Evolutionary conservation across 2,329 filamentous ascomycete genomes (phyloP).

Genomic region (Colletotrichum sp.): DNA sequence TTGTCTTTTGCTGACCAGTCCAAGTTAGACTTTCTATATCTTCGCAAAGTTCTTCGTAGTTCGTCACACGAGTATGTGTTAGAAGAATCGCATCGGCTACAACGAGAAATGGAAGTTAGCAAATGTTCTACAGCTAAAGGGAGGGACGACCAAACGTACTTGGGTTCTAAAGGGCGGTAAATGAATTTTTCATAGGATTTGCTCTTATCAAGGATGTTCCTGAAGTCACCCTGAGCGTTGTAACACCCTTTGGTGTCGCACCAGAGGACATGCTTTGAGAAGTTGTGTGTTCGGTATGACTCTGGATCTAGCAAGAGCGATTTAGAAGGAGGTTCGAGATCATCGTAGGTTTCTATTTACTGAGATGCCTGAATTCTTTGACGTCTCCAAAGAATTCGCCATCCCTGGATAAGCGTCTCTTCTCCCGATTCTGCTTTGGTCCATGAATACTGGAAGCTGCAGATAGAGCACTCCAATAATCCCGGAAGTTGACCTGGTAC

Average conservation of each 20-base stretch:
- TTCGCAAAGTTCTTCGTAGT: neutral
- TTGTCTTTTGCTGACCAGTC: too few species aligned
- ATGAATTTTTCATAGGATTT: rapidly evolving
- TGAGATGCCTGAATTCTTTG: neutral
- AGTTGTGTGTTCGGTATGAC: neutral
- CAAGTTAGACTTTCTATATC: neutral
- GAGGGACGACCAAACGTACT: neutral
- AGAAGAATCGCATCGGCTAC: neutral
- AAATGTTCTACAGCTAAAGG: neutral
- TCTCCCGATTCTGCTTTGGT: neutral
- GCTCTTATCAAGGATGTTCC: neutral
- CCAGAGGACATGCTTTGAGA: neutral
- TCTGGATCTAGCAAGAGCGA: neutral
- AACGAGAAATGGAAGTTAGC: neutral
- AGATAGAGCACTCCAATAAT: neutral
- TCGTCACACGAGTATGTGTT: neutral
- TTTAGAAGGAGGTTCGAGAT: neutral
- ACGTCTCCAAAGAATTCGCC: neutral
- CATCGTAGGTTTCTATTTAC: too few species aligned
- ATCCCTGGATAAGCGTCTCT: neutral
- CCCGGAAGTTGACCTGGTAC: neutral
- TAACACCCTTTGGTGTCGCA: neutral
- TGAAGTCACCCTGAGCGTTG: neutral
- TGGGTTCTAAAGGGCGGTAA: rapidly evolving
- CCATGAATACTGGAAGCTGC: neutral